These are phyloP conservation scores for Platanthera zijinensis DNA, from an alignment of 106 monocot species.

Conservation along the genomic window DNA sequence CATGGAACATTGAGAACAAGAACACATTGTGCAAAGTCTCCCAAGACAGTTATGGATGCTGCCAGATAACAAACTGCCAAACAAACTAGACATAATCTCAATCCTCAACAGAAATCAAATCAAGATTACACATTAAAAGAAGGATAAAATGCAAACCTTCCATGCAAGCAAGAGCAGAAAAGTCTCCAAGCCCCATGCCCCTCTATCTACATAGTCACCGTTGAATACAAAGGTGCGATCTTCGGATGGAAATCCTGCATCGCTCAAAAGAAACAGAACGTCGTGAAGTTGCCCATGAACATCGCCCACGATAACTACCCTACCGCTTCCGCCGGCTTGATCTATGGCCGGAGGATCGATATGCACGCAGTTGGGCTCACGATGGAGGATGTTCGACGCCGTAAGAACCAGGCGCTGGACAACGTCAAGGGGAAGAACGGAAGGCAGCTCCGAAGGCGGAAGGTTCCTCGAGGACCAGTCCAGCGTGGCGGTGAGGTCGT, in stretches of 20 bases:
- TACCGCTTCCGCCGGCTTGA: constrained; percentile 6
- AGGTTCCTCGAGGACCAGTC: constrained; percentile 65
- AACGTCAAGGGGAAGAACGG: constrained; percentile 45
- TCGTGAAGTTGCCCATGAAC: constrained; percentile 97
- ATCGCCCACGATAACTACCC: constrained; percentile 83
- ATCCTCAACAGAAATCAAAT: background rate
- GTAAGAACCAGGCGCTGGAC: constrained; percentile 55
- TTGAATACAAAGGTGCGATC: constrained; percentile 71
- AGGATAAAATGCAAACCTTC: constrained; percentile 50
- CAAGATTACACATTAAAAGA: background rate
- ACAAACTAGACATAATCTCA: background rate
- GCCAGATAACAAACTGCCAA: background rate
- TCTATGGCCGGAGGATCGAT: constrained; percentile 23
- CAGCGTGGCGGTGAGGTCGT: constrained; percentile 34
- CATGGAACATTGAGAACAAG: background rate
- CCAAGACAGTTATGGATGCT: background rate
- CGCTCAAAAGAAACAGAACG: constrained; percentile 57
- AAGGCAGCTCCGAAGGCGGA: constrained; percentile 52
- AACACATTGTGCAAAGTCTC: background rate
- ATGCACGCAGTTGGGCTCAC: constrained; percentile 69
- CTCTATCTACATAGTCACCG: constrained; percentile 95
- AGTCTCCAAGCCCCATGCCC: constrained; percentile 96
- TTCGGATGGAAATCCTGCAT: constrained; percentile 71
- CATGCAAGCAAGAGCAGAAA: constrained; percentile 85
- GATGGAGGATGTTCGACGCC: constrained; percentile 78